Percentiles rank a stretch among this genome's conserved stretches.
Evolutionary conservation across 192 early-diverging fungal genomes (phyloP).

Genomic region (Backusella macrospora): DNA sequence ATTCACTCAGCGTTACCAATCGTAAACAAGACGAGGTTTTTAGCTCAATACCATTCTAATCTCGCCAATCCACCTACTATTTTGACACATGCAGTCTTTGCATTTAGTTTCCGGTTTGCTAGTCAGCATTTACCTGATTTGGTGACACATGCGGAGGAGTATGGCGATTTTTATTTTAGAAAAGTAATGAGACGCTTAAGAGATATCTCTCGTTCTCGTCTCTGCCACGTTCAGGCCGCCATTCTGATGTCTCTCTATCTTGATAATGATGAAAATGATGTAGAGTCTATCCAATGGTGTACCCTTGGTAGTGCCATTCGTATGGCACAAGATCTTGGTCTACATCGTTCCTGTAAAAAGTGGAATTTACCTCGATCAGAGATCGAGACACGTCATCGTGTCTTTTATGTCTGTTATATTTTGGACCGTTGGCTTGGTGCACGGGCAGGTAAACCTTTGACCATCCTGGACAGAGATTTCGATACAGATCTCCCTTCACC

Average conservation of each 20-base stretch:
- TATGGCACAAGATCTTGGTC: constrained; percentile 62
- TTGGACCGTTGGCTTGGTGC: constrained; percentile 46
- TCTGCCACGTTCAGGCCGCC: constrained; percentile 32
- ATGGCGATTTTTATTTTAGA: constrained; percentile 10
- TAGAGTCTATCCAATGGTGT: constrained; percentile 37
- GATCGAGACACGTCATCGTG: constrained; percentile 49
- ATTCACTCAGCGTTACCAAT: constrained; percentile 35
- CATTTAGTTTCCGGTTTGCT: constrained; percentile 28
- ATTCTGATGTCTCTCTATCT: constrained; percentile 33
- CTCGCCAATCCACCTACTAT: constrained; percentile 1
- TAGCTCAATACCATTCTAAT: constrained; percentile 18
- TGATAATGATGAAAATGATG: constrained; percentile 33
- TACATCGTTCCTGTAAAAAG: constrained; percentile 54
- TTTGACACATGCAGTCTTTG: constrained; percentile 22
- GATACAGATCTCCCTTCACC: constrained; percentile 37
- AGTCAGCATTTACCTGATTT: constrained; percentile 5
- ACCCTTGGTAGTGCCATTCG: constrained; percentile 49
- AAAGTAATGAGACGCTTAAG: constrained; percentile 30
- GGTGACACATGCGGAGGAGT: not conserved
- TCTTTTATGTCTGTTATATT: constrained; percentile 36
- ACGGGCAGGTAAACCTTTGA: constrained; percentile 51
- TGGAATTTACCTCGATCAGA: constrained; percentile 55
- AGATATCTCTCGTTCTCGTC: constrained; percentile 17
- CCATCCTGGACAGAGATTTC: constrained; percentile 46
- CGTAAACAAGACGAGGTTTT: constrained; percentile 32